phyloP scores from a whole-genome alignment of 2,329 filamentous ascomycete genomes.

The Rugonectria rugulosa region DNA sequence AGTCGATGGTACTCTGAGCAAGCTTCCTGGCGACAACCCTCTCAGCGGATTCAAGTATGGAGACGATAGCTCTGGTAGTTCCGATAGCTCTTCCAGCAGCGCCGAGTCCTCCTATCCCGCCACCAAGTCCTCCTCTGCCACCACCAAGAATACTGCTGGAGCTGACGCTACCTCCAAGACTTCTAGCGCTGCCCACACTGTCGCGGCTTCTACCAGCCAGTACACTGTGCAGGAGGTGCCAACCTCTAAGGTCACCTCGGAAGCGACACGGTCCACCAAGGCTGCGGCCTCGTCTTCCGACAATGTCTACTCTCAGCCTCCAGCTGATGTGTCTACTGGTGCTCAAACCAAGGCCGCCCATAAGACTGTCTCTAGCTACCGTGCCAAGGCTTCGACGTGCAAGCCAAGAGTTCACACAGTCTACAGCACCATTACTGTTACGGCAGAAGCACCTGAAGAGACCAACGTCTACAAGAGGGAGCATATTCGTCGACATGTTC shows the following conservation, averaged over 20 bases:
- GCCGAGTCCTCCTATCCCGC: no score
- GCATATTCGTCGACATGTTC: slow-evolving; percentile 44
- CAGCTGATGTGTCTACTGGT: slow-evolving; percentile 26
- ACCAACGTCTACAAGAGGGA: slow-evolving; percentile 36
- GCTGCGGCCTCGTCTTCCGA: slow-evolving; percentile 19
- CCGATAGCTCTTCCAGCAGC: slow-evolving; percentile 10
- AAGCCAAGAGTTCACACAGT: slow-evolving; percentile 47
- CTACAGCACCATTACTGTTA: slow-evolving; percentile 57
- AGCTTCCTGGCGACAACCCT: slow-evolving; percentile 64
- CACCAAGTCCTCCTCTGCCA: slow-evolving; percentile 1
- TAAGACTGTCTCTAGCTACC: slow-evolving; percentile 19
- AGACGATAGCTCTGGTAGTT: slow-evolving; percentile 22
- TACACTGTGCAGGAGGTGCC: slow-evolving; percentile 19
- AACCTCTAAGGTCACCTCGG: slow-evolving; percentile 19
- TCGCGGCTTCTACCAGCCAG: slow-evolving; percentile 22
- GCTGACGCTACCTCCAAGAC: not conserved
- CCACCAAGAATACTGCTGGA: slow-evolving; percentile 8
- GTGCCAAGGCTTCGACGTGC: slow-evolving; percentile 33
- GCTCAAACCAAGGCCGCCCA: slow-evolving; percentile 31
- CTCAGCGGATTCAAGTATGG: slow-evolving; percentile 61
- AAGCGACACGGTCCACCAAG: slow-evolving; percentile 5
- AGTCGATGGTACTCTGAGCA: slow-evolving; percentile 51
- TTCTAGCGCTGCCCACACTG: slow-evolving; percentile 1
- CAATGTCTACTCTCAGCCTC: slow-evolving; percentile 19
- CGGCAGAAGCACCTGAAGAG: slow-evolving; percentile 30